Evolutionary conservation across 345 rosid species (phyloP).

Genomic region (Cardamine resedifolia): DNA sequence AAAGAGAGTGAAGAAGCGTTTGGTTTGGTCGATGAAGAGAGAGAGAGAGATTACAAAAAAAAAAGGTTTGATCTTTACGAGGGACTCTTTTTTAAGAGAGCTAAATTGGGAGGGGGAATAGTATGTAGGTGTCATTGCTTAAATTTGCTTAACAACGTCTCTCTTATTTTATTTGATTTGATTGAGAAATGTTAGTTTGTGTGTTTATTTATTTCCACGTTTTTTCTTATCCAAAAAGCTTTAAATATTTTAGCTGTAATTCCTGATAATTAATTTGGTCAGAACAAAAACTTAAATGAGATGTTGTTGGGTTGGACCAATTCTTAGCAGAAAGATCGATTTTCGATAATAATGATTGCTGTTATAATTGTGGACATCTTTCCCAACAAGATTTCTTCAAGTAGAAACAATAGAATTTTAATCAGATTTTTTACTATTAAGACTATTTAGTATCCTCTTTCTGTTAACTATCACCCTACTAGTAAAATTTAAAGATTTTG

Average conservation of each 20-base stretch:
- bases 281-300: conserved; percentile 12
- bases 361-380: conserved; percentile 20
- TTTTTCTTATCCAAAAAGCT: conserved; percentile 9
- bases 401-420: neutral
- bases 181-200: conserved; percentile 12
- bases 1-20: conserved; percentile 20
- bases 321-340: conserved; percentile 24
- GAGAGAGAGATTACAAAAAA: neutral
- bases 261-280: conserved; percentile 8
- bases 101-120: conserved; percentile 18
- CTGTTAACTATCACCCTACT: neutral
- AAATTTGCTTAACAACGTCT: neutral
- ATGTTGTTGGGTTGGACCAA: conserved; percentile 33
- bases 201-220: conserved; percentile 29
- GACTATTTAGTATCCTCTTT: neutral
- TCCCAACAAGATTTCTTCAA: conserved; percentile 27
- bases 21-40: conserved; percentile 26
- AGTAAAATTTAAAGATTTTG: neutral
- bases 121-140: neutral
- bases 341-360: conserved; percentile 33
- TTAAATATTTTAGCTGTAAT: neutral
- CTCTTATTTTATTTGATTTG: conserved; percentile 4
- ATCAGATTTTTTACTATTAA: neutral
- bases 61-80: conserved; percentile 29
- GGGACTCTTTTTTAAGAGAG: neutral